Base-by-base conservation (phyloP, 2,329 filamentous ascomycete genomes). In the Fusarium illudens region DNA sequence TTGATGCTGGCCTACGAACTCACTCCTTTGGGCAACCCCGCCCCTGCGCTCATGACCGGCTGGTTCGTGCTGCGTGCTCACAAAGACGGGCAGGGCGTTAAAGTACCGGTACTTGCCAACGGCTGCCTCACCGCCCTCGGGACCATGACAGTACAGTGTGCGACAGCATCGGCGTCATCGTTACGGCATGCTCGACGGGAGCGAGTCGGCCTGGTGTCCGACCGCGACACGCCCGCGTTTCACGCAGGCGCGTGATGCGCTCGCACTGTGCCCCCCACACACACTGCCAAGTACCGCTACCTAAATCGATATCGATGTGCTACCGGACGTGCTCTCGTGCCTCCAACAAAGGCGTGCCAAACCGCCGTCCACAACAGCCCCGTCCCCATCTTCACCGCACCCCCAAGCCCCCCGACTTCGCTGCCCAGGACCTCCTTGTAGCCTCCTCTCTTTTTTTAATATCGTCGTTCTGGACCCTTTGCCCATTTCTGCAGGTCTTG, bases 31-130 rank as follows among this genome's bases (percentile, higher is more conserved):
- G 59, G 60, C 48, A 71, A 69, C 70, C 71, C 70, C 71, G 53
- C 68, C 62, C 39, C 44, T 66, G 68, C 36, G 58, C 71, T 71
- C 71, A 74, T 74, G 71, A 74, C 68, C 68, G 44, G 61, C 51
- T 50, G 62, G 60, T 68, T 71, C 49, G 57, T 65, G 62, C 64
- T 68, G 53, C 50, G 34, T 59, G 56, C 68, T 67, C 62, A 55
- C 54, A 58, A 44, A 57, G 39, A 61, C 51, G 55, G 54, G 71
- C 60, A 64, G 62, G 68, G 70, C 30, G 15, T 6, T 46, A 0
- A 53, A 27, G 71, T 73, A 71, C 19, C n/a, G 20, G 32, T 71
- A 73, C 71, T 55, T 54, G 9, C 0, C 8, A 4, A 25, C 8
- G 17, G 49, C 37, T 65, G 49, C 49, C 58, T 71, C 64, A 70